Evolutionary conservation across 1,284 basidiomycete genomes (phyloP).

Genomic region (Laetiporus sulphureus): DNA sequence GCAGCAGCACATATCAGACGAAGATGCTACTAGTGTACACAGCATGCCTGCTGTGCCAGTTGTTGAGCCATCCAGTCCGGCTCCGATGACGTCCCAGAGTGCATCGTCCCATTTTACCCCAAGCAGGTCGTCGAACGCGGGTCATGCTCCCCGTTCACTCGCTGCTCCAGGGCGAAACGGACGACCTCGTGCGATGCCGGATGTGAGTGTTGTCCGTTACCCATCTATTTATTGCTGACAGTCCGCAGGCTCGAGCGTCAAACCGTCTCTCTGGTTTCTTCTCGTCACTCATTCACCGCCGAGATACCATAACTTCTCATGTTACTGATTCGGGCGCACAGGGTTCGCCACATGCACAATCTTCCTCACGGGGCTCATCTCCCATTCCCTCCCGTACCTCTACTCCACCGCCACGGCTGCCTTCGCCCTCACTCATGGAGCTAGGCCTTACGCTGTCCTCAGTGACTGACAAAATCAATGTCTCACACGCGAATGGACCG

Average conservation of each 20-base stretch:
- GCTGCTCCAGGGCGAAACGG: slow-evolving; percentile 17
- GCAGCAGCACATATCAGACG: slow-evolving; percentile 19
- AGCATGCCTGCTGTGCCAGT: slow-evolving; percentile 52
- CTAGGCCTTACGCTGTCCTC: slow-evolving; percentile 65
- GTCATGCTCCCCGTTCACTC: slow-evolving; percentile 16
- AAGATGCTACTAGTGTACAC: slow-evolving; percentile 48
- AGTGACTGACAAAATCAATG: slow-evolving; percentile 58
- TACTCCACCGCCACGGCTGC: slow-evolving; percentile 64
- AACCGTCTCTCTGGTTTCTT: slow-evolving; percentile 77
- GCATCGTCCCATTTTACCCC: slow-evolving; percentile 18
- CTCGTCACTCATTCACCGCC: slow-evolving; percentile 68
- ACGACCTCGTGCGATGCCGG: slow-evolving; percentile 17
- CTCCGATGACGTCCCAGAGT: slow-evolving; percentile 23
- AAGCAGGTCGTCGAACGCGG: slow-evolving; percentile 7
- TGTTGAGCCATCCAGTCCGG: slow-evolving; percentile 29
- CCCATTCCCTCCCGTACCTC: slow-evolving; percentile 42
- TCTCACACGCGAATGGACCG: slow-evolving; percentile 70
- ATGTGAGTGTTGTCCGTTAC: slow-evolving; percentile 18
- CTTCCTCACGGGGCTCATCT: slow-evolving; percentile 43
- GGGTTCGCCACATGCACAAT: slow-evolving; percentile 18
- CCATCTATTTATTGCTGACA: slow-evolving; percentile 10
- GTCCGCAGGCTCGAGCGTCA: slow-evolving; percentile 46
- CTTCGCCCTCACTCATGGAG: slow-evolving; percentile 65
- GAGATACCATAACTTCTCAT: slow-evolving; percentile 37
- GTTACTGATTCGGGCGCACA: slow-evolving; percentile 19